Evolutionary conservation across 2,329 filamentous ascomycete genomes (phyloP).

Genomic region (Claviceps sp.): DNA sequence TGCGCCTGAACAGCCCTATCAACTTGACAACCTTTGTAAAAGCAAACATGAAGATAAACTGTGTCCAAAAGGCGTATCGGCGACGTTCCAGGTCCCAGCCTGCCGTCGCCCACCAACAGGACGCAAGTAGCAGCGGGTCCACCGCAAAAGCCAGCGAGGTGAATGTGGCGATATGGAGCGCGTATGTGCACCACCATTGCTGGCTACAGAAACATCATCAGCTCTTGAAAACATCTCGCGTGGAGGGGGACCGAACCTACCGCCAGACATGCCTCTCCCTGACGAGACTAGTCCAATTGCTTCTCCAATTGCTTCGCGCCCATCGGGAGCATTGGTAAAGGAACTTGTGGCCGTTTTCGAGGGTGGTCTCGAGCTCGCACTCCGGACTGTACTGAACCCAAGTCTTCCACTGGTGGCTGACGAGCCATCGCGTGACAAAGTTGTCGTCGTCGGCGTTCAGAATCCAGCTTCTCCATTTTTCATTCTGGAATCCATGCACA

Average conservation of each 20-base stretch:
- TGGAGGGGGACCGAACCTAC: slow-evolving; percentile 43
- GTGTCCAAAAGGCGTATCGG: slow-evolving; percentile 42
- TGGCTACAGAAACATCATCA: slow-evolving; percentile 39
- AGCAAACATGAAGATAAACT: slow-evolving; percentile 61
- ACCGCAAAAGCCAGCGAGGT: slow-evolving; percentile 74
- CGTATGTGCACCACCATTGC: slow-evolving; percentile 88
- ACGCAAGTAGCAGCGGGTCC: slow-evolving; percentile 59
- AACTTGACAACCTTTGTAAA: slow-evolving; percentile 89
- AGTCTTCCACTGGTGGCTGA: slow-evolving; percentile 83
- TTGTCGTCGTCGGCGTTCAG: slow-evolving; percentile 97
- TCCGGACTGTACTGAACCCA: slow-evolving; percentile 89
- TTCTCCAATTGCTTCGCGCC: slow-evolving; percentile 96
- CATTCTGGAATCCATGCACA: slow-evolving; percentile 77
- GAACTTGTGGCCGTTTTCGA: slow-evolving; percentile 81
- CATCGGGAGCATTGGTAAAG: slow-evolving; percentile 87
- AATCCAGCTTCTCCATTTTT: slow-evolving; percentile 79
- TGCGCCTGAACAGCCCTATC: slow-evolving; percentile 70
- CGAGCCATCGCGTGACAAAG: slow-evolving; percentile 93
- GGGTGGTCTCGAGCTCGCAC: slow-evolving; percentile 82
- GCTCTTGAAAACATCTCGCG: background rate
- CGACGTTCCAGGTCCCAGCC: slow-evolving; percentile 42
- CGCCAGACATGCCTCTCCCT: slow-evolving; percentile 72
- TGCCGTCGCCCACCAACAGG: slow-evolving; percentile 55
- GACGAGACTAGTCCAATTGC: slow-evolving; percentile 83
- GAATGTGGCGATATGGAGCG: slow-evolving; percentile 82